Conservation (phyloP, 352 stramenopile species). For the Globisporangium recalcitrans region DNA sequence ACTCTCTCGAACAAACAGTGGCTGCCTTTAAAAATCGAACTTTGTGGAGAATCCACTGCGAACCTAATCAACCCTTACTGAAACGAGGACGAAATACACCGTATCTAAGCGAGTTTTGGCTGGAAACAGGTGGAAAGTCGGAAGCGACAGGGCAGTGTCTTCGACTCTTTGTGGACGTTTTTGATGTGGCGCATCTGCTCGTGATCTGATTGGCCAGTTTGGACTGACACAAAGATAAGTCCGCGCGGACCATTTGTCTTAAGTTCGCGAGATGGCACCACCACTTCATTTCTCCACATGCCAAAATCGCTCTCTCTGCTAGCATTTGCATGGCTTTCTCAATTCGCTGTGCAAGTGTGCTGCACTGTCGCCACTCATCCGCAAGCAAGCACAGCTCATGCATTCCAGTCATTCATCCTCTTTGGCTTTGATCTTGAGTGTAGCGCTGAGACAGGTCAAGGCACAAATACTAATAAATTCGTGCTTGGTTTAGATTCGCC, state of each 20-base stretch:
- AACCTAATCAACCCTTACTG: neutral
- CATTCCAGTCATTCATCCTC: no score
- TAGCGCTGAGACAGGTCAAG: constrained; percentile 88
- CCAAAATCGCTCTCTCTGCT: neutral
- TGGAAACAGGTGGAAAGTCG: neutral
- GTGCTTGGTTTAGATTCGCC: constrained; percentile 84
- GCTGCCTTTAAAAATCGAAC: neutral
- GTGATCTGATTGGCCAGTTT: neutral
- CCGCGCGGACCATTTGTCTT: neutral
- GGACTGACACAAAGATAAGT: neutral
- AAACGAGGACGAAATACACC: neutral
- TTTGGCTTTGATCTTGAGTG: constrained; percentile 23
- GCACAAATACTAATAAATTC: constrained; percentile 50
- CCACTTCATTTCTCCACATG: neutral
- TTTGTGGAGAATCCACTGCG: neutral
- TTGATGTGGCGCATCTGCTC: neutral
- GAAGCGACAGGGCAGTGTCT: neutral
- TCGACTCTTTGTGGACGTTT: neutral
- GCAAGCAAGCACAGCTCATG: no score
- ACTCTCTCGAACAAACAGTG: neutral
- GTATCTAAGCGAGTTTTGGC: neutral
- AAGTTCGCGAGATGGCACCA: neutral
- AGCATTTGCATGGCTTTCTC: no score
- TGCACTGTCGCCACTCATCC: no score
- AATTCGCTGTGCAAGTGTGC: no score